Conservation (phyloP, 179 eudicot species). For the Heliamphora pulchella region DNA sequence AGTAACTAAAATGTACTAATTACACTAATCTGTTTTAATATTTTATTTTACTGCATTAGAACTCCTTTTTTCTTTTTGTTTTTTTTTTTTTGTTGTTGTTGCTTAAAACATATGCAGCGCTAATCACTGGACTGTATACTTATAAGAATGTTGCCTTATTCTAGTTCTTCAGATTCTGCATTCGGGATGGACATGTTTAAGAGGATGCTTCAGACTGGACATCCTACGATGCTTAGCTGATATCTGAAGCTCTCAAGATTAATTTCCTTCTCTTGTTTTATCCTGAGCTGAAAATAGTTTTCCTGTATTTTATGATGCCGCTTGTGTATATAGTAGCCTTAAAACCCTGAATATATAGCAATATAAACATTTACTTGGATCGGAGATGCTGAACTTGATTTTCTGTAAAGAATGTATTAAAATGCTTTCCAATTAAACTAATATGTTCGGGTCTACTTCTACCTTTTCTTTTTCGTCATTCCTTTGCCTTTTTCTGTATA, state of each 20-base stretch:
- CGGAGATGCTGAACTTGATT: too few species aligned
- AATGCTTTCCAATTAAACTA: too few species aligned
- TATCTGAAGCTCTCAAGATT: conserved; percentile 1
- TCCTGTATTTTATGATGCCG: neutral
- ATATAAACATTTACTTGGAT: too few species aligned
- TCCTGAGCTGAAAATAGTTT: neutral
- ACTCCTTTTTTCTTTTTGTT: neutral
- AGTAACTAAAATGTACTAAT: too few species aligned
- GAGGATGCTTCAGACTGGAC: conserved; percentile 99
- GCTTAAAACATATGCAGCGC: conserved; percentile 5
- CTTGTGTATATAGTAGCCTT: conserved; percentile 1
- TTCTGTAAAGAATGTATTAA: too few species aligned
- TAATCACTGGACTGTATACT: conserved; percentile 12
- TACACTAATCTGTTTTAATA: neutral
- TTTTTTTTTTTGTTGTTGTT: neutral
- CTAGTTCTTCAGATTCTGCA: conserved; percentile 88
- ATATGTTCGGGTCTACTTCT: too few species aligned
- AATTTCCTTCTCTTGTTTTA: neutral
- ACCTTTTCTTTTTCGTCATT: too few species aligned
- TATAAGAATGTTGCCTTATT: conserved; percentile 24
- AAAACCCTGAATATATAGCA: neutral
- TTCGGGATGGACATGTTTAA: conserved; percentile 96
- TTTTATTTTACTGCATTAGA: neutral
- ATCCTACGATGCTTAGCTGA: conserved; percentile 99
- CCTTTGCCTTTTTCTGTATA: too few species aligned